Evolutionary conservation across 2,329 filamentous ascomycete genomes (phyloP).

Genomic region (Pseudohalonectria lignicola): DNA sequence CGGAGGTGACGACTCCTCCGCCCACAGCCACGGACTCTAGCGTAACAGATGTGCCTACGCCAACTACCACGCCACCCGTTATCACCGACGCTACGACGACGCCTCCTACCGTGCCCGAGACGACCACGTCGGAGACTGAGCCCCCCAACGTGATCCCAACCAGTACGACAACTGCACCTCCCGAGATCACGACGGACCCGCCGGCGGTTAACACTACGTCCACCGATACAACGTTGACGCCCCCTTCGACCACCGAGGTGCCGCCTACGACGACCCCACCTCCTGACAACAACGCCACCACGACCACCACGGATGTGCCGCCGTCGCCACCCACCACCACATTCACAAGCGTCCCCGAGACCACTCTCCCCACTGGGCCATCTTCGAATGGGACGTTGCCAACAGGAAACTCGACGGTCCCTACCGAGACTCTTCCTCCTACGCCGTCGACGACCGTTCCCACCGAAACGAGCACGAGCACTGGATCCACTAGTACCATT

Average conservation of each 20-base stretch:
- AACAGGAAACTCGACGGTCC: not conserved
- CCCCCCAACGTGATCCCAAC: no score
- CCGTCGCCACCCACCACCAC: constrained; percentile 1
- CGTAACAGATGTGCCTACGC: not conserved
- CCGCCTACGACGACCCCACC: constrained; percentile 2
- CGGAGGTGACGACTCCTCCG: constrained; percentile 4
- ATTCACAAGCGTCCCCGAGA: not conserved
- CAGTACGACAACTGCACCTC: not conserved
- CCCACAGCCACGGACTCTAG: constrained; percentile 1
- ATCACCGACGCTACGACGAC: not conserved
- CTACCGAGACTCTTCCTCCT: not conserved
- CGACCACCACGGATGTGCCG: constrained; percentile 4
- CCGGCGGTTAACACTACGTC: not conserved
- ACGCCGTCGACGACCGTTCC: not conserved
- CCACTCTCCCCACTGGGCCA: not conserved
- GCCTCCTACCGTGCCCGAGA: not conserved
- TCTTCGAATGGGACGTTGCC: no score
- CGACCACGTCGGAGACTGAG: not conserved
- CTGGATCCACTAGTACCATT: constrained; percentile 18
- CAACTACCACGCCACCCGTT: no score
- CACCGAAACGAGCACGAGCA: not conserved
- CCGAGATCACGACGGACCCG: not conserved
- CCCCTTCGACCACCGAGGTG: not conserved
- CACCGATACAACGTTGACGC: not conserved
- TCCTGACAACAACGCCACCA: no score